Evolutionary conservation across 805 yeast genomes (phyloP).

Genomic region (Lachancea quebecensis): DNA sequence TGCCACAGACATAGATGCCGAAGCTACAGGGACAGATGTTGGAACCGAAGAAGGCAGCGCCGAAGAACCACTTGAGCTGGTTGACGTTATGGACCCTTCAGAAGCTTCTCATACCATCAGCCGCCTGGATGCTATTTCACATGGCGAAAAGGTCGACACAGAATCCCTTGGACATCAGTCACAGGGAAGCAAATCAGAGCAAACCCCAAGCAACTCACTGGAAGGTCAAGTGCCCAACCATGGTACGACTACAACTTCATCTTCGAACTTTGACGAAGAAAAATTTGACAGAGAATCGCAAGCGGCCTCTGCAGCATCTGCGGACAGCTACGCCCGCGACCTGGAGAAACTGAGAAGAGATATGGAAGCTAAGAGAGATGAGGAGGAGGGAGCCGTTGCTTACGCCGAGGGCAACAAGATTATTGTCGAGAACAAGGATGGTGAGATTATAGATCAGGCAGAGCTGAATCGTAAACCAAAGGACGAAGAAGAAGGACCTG

Average conservation of each 20-base stretch:
- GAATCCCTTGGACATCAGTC: not conserved
- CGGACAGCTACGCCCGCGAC: conserved; percentile 10
- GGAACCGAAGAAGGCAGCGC: conserved; percentile 1
- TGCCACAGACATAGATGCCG: conserved; percentile 3
- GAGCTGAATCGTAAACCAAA: conserved; percentile 26
- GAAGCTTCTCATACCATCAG: conserved; percentile 6
- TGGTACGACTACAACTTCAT: conserved; percentile 5
- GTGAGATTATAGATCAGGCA: conserved; percentile 66
- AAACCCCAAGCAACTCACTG: too few species aligned
- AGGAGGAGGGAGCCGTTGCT: conserved; percentile 33
- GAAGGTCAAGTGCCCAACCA: conserved; percentile 8
- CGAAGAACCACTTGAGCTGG: conserved; percentile 1
- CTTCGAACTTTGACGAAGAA: conserved; percentile 9
- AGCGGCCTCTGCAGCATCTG: not conserved
- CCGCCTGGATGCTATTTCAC: conserved; percentile 4
- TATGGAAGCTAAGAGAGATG: conserved; percentile 25
- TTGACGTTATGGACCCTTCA: conserved; percentile 5
- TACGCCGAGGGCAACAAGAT: conserved; percentile 65
- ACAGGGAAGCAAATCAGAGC: too few species aligned
- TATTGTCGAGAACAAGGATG: conserved; percentile 75
- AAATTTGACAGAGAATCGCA: conserved; percentile 4
- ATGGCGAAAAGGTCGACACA: not conserved
- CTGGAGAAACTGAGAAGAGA: conserved; percentile 13
- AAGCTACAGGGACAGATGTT: not conserved
- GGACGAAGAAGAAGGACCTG: conserved; percentile 22